These are phyloP conservation scores for Aristolochia contorta DNA, from an alignment of 164 flowering plant genomes.

Conservation along the genomic window DNA sequence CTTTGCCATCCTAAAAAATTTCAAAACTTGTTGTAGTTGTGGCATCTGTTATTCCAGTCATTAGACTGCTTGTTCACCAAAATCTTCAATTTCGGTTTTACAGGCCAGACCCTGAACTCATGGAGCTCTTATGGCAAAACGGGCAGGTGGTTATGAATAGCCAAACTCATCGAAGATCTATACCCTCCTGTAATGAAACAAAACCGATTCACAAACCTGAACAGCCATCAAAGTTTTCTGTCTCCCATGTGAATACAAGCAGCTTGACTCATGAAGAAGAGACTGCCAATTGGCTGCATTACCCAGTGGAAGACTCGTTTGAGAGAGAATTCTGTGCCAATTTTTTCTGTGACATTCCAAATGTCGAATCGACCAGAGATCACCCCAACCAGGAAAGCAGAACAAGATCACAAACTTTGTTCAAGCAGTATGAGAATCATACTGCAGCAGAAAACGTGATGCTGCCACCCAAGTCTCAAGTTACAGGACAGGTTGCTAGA, in stretches of 20 bases:
- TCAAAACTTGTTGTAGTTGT: not conserved
- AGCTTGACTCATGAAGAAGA: slow-evolving; percentile 38
- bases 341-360: slow-evolving; percentile 31
- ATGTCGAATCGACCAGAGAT: slow-evolving; percentile 11
- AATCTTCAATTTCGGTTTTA: not conserved
- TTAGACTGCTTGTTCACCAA: too few species aligned
- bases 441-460: slow-evolving; percentile 12
- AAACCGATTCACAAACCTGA: slow-evolving; percentile 25
- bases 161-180: slow-evolving; percentile 34
- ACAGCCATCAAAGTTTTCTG: slow-evolving; percentile 12
- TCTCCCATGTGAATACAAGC: slow-evolving; percentile 19
- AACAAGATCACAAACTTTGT: slow-evolving; percentile 9
- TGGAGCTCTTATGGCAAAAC: slow-evolving; percentile 58
- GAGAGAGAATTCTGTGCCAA: slow-evolving; percentile 41
- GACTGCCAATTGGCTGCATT: slow-evolving; percentile 44
- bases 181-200: slow-evolving; percentile 14
- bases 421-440: slow-evolving; percentile 10
- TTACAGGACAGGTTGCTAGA: slow-evolving; percentile 8
- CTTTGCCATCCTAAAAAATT: not conserved
- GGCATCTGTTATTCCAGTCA: not conserved
- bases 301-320: slow-evolving; percentile 37
- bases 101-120: slow-evolving; percentile 44
- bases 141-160: slow-evolving; percentile 57
- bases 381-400: not conserved
- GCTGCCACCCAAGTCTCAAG: slow-evolving; percentile 35